phyloP scores from a whole-genome alignment of 805 yeast genomes.

The Candida rishiriensis region DNA sequence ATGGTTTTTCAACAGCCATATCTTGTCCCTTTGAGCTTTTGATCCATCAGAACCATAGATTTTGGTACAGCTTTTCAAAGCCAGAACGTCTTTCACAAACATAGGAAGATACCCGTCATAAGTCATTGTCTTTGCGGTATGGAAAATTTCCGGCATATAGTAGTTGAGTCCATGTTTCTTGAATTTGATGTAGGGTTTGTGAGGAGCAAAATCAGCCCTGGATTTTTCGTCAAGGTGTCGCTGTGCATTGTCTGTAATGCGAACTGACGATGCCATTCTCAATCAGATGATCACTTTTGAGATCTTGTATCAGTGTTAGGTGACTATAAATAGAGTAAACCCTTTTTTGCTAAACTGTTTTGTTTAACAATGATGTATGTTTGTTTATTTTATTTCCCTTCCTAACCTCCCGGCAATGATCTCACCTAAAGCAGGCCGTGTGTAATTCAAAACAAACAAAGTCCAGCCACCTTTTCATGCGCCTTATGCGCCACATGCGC shows the following conservation, averaged over 20 bases:
- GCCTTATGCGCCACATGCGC: no score
- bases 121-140: slow-evolving; percentile 27
- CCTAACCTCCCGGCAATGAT: no score
- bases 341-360: no score
- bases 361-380: no score
- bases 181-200: slow-evolving; percentile 21
- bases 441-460: no score
- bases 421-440: no score
- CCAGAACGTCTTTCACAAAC: slow-evolving; percentile 26
- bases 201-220: slow-evolving; percentile 16
- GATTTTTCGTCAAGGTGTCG: slow-evolving; percentile 3
- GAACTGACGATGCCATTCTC: background rate
- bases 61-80: slow-evolving; percentile 14
- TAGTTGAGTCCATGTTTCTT: slow-evolving; percentile 23
- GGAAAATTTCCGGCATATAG: slow-evolving; percentile 34
- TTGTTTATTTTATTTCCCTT: no score
- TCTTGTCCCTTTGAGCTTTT: slow-evolving; percentile 10
- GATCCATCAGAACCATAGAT: slow-evolving; percentile 27
- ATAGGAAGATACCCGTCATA: slow-evolving; percentile 26
- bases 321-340: no score
- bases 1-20: slow-evolving; percentile 36
- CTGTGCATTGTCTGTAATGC: slow-evolving; percentile 2
- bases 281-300: no score
- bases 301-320: no score
- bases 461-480: no score